These are phyloP conservation scores for Hymenoscyphus albidus DNA, from an alignment of 2,329 filamentous ascomycete genomes.

Conservation along the genomic window DNA sequence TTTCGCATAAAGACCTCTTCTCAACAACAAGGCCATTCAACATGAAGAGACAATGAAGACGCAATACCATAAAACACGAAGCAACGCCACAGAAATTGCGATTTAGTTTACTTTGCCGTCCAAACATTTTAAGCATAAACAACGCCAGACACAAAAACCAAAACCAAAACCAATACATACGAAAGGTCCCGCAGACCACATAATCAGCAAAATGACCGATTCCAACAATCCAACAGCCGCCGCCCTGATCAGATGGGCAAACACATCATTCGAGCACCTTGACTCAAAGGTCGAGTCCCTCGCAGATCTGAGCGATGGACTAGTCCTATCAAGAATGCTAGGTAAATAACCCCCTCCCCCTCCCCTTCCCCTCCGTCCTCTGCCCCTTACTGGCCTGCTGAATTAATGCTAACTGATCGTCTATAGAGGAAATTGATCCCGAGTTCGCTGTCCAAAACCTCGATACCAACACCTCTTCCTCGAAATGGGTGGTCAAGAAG, in stretches of 20 bases:
- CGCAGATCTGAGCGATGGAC: conserved; percentile 36
- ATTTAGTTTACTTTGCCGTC: neutral
- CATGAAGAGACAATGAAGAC: too few relatives aligned
- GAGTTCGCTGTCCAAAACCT: conserved; percentile 54
- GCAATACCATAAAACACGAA: neutral
- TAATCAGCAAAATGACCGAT: neutral
- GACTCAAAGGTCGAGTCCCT: conserved; percentile 30
- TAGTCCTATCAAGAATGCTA: conserved; percentile 34
- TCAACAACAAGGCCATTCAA: neutral
- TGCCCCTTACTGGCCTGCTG: neutral
- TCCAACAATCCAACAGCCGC: conserved; percentile 40
- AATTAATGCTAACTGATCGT: conserved; percentile 37
- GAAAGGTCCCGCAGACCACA: neutral
- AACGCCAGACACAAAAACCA: neutral
- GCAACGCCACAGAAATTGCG: neutral
- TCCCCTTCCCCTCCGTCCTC: neutral
- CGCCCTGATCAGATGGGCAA: conserved; percentile 54
- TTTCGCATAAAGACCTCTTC: conserved; percentile 6
- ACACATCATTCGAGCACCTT: conserved; percentile 33
- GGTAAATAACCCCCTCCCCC: conserved; percentile 34
- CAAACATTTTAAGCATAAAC: neutral
- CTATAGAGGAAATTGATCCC: conserved; percentile 54
- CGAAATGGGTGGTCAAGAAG: conserved; percentile 41
- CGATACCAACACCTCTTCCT: conserved; percentile 40
- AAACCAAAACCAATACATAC: neutral